Evolutionary conservation across 2,329 filamentous ascomycete species (phyloP).

Genomic region (Ophiosphaerella narmari): DNA sequence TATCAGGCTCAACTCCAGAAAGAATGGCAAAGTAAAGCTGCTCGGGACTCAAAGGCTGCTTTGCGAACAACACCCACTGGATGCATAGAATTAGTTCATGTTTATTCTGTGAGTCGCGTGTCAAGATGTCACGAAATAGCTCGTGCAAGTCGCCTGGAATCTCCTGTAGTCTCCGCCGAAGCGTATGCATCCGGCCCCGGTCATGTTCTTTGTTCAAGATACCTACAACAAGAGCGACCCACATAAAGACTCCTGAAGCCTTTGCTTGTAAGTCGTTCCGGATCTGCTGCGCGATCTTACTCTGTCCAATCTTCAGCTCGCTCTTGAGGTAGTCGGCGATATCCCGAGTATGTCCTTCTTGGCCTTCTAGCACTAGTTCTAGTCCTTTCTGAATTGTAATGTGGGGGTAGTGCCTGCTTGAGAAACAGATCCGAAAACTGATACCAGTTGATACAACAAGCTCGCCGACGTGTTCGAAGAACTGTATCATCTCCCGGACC

Average conservation of each 20-base stretch:
- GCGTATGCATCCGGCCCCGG: too few relatives aligned
- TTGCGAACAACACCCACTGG: too few relatives aligned
- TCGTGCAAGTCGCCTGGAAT: too few relatives aligned
- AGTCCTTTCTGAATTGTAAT: conserved; percentile 41
- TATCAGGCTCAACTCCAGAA: conserved; percentile 8
- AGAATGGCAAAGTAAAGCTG: conserved; percentile 14
- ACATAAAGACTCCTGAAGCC: conserved; percentile 50
- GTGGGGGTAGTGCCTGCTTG: conserved; percentile 50
- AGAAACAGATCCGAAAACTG: background rate
- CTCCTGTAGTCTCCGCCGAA: too few relatives aligned
- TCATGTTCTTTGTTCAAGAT: too few relatives aligned
- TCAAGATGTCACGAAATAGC: too few relatives aligned
- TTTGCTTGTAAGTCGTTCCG: conserved; percentile 40
- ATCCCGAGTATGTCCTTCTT: conserved; percentile 44
- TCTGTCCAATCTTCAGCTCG: conserved; percentile 24
- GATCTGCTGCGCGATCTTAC: conserved; percentile 22
- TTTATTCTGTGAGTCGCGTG: too few relatives aligned
- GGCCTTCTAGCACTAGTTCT: conserved; percentile 39
- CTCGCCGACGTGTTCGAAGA: conserved; percentile 48
- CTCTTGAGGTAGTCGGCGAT: conserved; percentile 31
- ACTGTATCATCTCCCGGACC: conserved; percentile 49
- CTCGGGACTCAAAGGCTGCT: background rate
- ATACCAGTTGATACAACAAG: conserved; percentile 9
- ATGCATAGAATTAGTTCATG: too few relatives aligned
- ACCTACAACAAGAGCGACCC: too few relatives aligned